phyloP scores from a whole-genome alignment of 257 asterid genomes.

The Knoxia roxburghii region DNA sequence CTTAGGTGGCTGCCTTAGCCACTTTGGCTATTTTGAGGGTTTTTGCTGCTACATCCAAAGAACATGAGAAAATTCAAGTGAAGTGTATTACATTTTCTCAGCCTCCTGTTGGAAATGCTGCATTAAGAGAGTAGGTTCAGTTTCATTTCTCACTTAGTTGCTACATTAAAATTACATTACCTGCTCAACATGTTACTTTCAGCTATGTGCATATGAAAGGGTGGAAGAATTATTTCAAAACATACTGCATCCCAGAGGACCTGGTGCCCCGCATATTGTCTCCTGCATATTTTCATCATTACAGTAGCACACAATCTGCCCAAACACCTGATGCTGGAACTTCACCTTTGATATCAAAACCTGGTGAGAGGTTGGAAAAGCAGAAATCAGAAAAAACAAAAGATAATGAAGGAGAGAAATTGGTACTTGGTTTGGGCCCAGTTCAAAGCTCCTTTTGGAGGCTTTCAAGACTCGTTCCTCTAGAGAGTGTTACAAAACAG shows the following conservation, averaged over 20 bases:
- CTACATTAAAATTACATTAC: slow-evolving; percentile 6
- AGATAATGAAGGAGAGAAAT: slow-evolving; percentile 74
- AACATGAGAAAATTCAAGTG: slow-evolving; percentile 78
- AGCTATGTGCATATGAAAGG: slow-evolving; percentile 90
- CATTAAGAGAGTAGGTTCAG: slow-evolving; percentile 76
- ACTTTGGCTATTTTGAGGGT: slow-evolving; percentile 95
- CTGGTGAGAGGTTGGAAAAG: slow-evolving; percentile 44
- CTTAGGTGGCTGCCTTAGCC: slow-evolving; percentile 93
- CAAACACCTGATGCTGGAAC: slow-evolving; percentile 36
- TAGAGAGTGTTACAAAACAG: slow-evolving; percentile 76
- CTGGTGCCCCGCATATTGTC: slow-evolving; percentile 96
- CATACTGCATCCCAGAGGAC: slow-evolving; percentile 98
- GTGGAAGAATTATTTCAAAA: slow-evolving; percentile 83
- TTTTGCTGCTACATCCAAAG: slow-evolving; percentile 71
- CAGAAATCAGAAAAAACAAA: slow-evolving; percentile 45
- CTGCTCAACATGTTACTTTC: slow-evolving; percentile 25
- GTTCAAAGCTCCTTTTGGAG: slow-evolving; percentile 95
- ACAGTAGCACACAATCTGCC: slow-evolving; percentile 48
- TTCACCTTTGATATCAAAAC: slow-evolving; percentile 37
- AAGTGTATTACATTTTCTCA: slow-evolving; percentile 97
- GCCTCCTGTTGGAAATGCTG: slow-evolving; percentile 99
- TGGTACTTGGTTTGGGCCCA: slow-evolving; percentile 97
- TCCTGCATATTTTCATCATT: slow-evolving; percentile 99
- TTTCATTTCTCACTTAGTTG: slow-evolving; percentile 1
- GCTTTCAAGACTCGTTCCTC: slow-evolving; percentile 92